Conservation (phyloP, 2,329 filamentous ascomycete genomes). For the Albifimbria verrucaria region DNA sequence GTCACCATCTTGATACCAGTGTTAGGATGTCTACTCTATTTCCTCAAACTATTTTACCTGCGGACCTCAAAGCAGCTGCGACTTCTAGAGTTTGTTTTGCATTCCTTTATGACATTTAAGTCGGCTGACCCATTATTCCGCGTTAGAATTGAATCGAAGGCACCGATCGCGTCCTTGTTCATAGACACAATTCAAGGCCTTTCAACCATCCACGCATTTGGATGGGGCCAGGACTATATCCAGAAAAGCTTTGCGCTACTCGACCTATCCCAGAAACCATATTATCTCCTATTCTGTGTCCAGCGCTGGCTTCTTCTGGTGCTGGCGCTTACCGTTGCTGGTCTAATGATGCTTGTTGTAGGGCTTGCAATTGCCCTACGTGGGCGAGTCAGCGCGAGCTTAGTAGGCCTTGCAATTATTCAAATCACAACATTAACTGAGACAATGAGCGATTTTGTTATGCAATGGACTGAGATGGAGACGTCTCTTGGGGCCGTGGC, state of each 20-base stretch:
- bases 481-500: constrained; percentile 22
- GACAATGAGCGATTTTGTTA: constrained; percentile 19
- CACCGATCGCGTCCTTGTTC: too few relatives aligned
- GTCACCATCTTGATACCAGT: too few relatives aligned
- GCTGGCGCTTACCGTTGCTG: constrained; percentile 37
- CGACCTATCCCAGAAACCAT: constrained; percentile 46
- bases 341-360: constrained; percentile 14
- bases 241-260: constrained; percentile 38
- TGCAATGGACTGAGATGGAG: constrained; percentile 28
- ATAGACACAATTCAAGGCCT: constrained; percentile 44
- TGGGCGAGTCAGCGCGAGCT: constrained; percentile 12
- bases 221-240: constrained; percentile 39
- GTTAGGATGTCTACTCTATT: too few relatives aligned
- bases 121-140: too few relatives aligned
- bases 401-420: constrained; percentile 17
- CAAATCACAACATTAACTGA: constrained; percentile 23
- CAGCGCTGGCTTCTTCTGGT: constrained; percentile 50
- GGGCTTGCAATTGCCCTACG: constrained; percentile 32
- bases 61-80: too few relatives aligned
- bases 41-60: too few relatives aligned
- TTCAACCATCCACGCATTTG: constrained; percentile 45
- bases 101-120: too few relatives aligned
- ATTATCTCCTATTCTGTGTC: constrained; percentile 47
- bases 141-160: too few relatives aligned
- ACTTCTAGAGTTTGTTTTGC: too few relatives aligned